Evolutionary conservation across 768 basidiomycete species (phyloP).

Genomic region (Obba rivulosa): DNA sequence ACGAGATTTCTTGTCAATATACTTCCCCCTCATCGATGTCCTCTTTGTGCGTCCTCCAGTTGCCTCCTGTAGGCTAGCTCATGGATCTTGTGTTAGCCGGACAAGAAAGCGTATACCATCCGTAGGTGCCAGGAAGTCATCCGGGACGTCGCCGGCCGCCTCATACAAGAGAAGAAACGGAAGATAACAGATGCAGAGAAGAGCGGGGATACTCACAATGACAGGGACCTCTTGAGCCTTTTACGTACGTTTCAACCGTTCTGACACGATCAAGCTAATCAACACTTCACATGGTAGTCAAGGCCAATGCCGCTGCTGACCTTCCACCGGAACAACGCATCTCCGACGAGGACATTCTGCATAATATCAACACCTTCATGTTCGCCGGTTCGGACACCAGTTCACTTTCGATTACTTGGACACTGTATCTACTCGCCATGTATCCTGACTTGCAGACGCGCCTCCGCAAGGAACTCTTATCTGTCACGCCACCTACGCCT

Average conservation of each 20-base stretch:
- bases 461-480: slow-evolving; percentile 63
- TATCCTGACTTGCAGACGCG: slow-evolving; percentile 62
- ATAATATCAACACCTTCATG: slow-evolving; percentile 86
- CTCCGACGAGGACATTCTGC: slow-evolving; percentile 81
- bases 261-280: background rate
- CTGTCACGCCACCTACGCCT: slow-evolving; percentile 34
- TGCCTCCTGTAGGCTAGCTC: background rate
- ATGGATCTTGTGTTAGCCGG: slow-evolving; percentile 41
- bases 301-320: slow-evolving; percentile 74
- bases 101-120: slow-evolving; percentile 43
- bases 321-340: slow-evolving; percentile 65
- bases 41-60: slow-evolving; percentile 50
- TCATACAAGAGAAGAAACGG: slow-evolving; percentile 76
- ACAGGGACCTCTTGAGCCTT: slow-evolving; percentile 73
- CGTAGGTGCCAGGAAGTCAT: slow-evolving; percentile 58
- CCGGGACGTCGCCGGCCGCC: slow-evolving; percentile 60
- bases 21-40: slow-evolving; percentile 48
- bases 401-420: slow-evolving; percentile 81
- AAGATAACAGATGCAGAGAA: slow-evolving; percentile 60
- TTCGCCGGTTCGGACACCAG: slow-evolving; percentile 89
- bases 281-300: slow-evolving; percentile 44
- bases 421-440: slow-evolving; percentile 66
- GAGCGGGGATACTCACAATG: slow-evolving; percentile 45
- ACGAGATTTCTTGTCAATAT: slow-evolving; percentile 46
- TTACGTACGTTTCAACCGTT: slow-evolving; percentile 47